Evolutionary conservation across 805 yeast genomes (phyloP), one percentile per base, ranked within the genome.

Genomic region (Saturnispora gosingensis): DNA sequence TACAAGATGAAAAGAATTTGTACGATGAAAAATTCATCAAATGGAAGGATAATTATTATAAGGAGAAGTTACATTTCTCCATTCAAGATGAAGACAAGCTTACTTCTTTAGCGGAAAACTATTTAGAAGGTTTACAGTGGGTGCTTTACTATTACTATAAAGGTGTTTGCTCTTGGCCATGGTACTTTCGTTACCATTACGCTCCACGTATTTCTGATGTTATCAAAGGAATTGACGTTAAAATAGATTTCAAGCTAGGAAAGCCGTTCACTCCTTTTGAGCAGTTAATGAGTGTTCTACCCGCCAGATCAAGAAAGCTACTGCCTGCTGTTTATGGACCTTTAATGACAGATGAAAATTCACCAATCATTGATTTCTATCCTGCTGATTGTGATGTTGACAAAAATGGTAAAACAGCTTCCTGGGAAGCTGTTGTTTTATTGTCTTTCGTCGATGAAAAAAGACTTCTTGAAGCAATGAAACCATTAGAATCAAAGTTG

Each of bases 401-500:
- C 70, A 76, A 81, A 78, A 93, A 93, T 64, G 99, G 98, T 43
- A 93, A 93, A 66, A 87, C 89, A 51, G 95, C 93, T 2, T 84
- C 88, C 47, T 93, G 99, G 99, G 98, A 93, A 70, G 97, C 97
- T 10, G 97, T 93, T 51, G 96, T 93, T 6, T 77, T 88, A 60
- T 77, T 93, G 53, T 83, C 95, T 5, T 93, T 93, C 73, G 97
- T 93, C 45, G 97, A 93, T 58, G 88, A 85, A 61, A 68, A 77
- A 30, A 76, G 93, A 54, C 74, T 93, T 52, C 70, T 84, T 32
- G 81, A 74, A 3, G 91, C 91, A 1, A 78, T 93, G 77, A 72
- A 69, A 46, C 87, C 95, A 2, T 67, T 75, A 42, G 85, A 87
- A 52, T 61, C 70, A 0, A 75, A 74, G 54, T 70, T 93, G 52